Evolutionary conservation across 2,329 filamentous ascomycete species (phyloP).

Genomic region (Botrytis elliptica): DNA sequence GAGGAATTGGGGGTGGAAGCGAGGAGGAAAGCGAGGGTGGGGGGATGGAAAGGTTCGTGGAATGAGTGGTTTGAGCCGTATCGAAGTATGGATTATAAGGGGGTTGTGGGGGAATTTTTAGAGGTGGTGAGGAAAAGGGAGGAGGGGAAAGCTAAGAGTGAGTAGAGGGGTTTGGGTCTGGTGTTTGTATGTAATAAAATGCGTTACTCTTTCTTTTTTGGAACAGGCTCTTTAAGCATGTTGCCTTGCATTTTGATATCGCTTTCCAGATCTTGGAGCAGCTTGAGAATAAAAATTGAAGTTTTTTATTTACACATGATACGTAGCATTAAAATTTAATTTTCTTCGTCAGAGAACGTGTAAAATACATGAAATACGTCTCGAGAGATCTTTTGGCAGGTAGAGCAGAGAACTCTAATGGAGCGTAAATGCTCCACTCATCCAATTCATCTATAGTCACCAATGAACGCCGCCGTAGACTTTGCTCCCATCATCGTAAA

Average conservation of each 20-base stretch:
- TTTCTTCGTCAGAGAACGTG: background rate
- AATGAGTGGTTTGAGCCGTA: constrained; percentile 25
- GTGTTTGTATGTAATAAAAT: no score
- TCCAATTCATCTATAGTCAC: no score
- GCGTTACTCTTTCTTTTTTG: background rate
- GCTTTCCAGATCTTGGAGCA: background rate
- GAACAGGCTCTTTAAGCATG: background rate
- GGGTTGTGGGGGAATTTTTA: constrained; percentile 21
- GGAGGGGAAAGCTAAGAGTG: background rate
- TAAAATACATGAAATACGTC: background rate
- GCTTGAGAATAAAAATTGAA: background rate
- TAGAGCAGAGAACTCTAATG: background rate
- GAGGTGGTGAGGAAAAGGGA: constrained; percentile 5
- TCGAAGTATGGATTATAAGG: constrained; percentile 21
- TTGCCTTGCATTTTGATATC: background rate
- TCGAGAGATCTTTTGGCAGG: fast-evolving
- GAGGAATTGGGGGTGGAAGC: constrained; percentile 14
- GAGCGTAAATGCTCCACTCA: background rate
- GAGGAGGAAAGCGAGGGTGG: constrained; percentile 10
- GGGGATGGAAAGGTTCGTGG: constrained; percentile 13
- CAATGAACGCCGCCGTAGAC: fast-evolving
- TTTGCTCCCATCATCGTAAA: no score
- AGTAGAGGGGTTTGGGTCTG: background rate
- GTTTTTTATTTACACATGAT: background rate
- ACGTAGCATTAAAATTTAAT: fast-evolving